Conservation (phyloP, 352 stramenopile genomes). For the Phytophthora citrophthora region DNA sequence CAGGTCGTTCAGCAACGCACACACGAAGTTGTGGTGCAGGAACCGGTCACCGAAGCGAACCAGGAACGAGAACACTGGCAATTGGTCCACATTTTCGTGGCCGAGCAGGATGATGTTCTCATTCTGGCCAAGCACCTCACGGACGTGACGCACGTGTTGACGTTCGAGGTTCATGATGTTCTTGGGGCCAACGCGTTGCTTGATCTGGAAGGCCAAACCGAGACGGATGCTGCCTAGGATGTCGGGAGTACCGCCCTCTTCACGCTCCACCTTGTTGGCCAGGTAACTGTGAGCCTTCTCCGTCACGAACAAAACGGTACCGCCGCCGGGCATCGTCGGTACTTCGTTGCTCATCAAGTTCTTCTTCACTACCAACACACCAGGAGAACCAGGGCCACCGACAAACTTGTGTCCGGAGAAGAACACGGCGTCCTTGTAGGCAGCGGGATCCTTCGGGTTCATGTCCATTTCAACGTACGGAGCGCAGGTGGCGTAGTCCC, state of each 20-base stretch:
- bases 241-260: slow-evolving; percentile 97
- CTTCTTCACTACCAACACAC: slow-evolving; percentile 97
- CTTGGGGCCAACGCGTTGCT: slow-evolving; percentile 62
- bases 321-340: slow-evolving; percentile 57
- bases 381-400: slow-evolving; percentile 92
- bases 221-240: slow-evolving; percentile 94
- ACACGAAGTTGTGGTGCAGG: slow-evolving; percentile 99
- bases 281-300: slow-evolving; percentile 69
- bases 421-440: slow-evolving; percentile 96
- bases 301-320: slow-evolving; percentile 66
- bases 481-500: slow-evolving; percentile 96
- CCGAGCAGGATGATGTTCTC: slow-evolving; percentile 90
- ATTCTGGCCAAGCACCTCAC: slow-evolving; percentile 51
- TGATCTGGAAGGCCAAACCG: slow-evolving; percentile 93
- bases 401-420: slow-evolving; percentile 98
- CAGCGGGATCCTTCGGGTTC: slow-evolving; percentile 83
- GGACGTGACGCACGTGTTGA: slow-evolving; percentile 44
- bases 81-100: slow-evolving; percentile 45
- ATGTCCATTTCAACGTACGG: slow-evolving; percentile 96
- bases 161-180: slow-evolving; percentile 71
- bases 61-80: slow-evolving; percentile 97
- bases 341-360: slow-evolving; percentile 65
- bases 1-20: slow-evolving; percentile 97
- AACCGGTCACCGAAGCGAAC: slow-evolving; percentile 89
- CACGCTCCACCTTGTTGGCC: slow-evolving; percentile 83